Percentiles rank a stretch among this genome's conserved stretches.
Conservation (phyloP, 2,329 filamentous ascomycete genomes). For the Lasiodiplodia hormozganensis region DNA sequence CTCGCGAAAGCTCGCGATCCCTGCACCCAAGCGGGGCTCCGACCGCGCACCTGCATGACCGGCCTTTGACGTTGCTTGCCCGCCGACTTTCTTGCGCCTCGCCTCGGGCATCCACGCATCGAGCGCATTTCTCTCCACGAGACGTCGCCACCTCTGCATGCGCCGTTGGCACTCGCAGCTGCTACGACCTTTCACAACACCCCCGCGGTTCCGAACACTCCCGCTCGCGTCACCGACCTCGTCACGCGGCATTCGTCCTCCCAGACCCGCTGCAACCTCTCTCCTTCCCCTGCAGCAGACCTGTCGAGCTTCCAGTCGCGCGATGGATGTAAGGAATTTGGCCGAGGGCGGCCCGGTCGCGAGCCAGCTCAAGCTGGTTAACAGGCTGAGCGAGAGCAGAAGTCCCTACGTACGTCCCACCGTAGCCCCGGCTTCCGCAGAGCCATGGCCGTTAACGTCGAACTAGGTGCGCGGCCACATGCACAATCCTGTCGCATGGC, state of each 20-base stretch:
- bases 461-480: constrained; percentile 73
- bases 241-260: neutral
- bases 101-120: constrained; percentile 18
- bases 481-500: constrained; percentile 88
- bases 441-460: constrained; percentile 31
- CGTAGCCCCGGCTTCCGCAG: neutral
- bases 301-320: constrained; percentile 20
- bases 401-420: constrained; percentile 67
- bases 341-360: constrained; percentile 27
- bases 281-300: neutral
- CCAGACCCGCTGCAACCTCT: neutral
- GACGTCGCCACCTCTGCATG: neutral
- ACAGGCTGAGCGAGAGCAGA: constrained; percentile 66
- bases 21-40: constrained; percentile 12
- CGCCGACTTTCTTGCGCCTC: constrained; percentile 19
- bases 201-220: neutral
- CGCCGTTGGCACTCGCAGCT: neutral
- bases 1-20: constrained; percentile 18
- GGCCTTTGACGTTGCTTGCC: constrained; percentile 18
- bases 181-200: neutral
- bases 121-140: neutral
- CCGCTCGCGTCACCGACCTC: neutral
- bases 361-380: constrained; percentile 39
- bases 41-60: constrained; percentile 9
- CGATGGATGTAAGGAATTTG: constrained; percentile 41